Conservation (phyloP, 2,329 filamentous ascomycete species). For the Zymoseptoria crescenta region DNA sequence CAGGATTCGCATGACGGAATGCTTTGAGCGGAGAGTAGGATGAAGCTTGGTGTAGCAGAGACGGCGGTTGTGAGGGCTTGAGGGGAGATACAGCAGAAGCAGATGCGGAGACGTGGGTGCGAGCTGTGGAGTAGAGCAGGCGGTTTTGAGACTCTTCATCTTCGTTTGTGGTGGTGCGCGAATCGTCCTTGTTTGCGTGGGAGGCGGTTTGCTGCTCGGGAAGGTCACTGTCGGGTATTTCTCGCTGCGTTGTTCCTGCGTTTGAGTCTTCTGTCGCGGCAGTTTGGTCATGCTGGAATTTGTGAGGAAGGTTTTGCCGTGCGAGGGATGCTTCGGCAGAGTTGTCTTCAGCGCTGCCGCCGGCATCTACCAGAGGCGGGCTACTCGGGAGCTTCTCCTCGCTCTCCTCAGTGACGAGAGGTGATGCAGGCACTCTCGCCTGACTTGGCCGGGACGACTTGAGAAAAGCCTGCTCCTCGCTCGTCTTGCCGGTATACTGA, state of each 20-base stretch:
- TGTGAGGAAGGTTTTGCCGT: conserved; percentile 7
- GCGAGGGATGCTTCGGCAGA: conserved; percentile 13
- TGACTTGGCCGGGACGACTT: conserved; percentile 16
- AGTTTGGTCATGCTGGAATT: conserved; percentile 8
- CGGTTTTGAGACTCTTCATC: conserved; percentile 11
- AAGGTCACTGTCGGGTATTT: conserved; percentile 28
- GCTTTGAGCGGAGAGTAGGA: conserved; percentile 12
- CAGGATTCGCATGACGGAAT: neutral
- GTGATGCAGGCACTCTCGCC: conserved; percentile 12
- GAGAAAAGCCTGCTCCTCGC: conserved; percentile 22
- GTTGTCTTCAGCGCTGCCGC: conserved; percentile 18
- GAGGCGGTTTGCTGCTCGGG: conserved; percentile 1
- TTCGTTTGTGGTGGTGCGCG: neutral
- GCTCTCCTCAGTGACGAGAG: conserved; percentile 5
- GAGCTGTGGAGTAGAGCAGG: conserved; percentile 31
- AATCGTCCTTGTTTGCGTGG: neutral
- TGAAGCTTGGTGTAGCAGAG: neutral
- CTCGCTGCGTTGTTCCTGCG: conserved; percentile 1
- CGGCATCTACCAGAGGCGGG: conserved; percentile 22
- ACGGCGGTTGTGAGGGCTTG: conserved; percentile 11
- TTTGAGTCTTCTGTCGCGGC: neutral
- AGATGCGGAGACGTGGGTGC: conserved; percentile 30
- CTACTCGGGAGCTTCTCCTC: conserved; percentile 26
- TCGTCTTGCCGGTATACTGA: conserved; percentile 27
- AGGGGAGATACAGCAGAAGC: conserved; percentile 18